A percentile compares a stretch with the other conserved stretches of the same genome.
Evolutionary conservation across 2,329 filamentous ascomycete species (phyloP).

Genomic region (Aspergillus japonicus): DNA sequence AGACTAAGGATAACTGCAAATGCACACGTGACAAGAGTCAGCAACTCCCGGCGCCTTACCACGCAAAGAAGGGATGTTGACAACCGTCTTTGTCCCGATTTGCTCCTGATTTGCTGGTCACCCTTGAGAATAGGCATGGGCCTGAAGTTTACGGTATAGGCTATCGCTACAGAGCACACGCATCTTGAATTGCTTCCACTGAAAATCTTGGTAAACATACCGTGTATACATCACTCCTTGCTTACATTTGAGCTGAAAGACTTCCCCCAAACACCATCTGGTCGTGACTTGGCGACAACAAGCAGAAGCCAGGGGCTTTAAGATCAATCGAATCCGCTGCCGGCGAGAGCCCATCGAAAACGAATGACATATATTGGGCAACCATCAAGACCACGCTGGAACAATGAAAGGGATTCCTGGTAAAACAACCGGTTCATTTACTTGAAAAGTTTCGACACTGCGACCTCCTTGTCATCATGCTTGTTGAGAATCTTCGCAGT

Average conservation of each 20-base stretch:
- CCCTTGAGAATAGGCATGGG: too few species aligned
- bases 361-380: background rate
- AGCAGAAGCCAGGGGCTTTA: background rate
- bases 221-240: background rate
- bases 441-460: slow-evolving; percentile 40
- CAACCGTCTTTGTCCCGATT: too few species aligned
- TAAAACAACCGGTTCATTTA: slow-evolving; percentile 16
- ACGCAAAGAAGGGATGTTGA: background rate
- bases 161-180: background rate
- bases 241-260: background rate
- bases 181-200: background rate
- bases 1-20: background rate
- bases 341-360: background rate
- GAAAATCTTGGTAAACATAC: background rate
- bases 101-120: too few species aligned
- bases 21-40: background rate
- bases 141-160: background rate
- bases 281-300: background rate
- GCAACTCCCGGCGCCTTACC: background rate
- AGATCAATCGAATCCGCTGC: background rate
- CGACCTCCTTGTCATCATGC: slow-evolving; percentile 90
- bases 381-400: background rate
- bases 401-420: background rate
- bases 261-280: background rate
- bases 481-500: slow-evolving; percentile 99